Base-by-base conservation (phyloP, 1,139 yeast species). In the Debaryomyces robertsiae region DNA sequence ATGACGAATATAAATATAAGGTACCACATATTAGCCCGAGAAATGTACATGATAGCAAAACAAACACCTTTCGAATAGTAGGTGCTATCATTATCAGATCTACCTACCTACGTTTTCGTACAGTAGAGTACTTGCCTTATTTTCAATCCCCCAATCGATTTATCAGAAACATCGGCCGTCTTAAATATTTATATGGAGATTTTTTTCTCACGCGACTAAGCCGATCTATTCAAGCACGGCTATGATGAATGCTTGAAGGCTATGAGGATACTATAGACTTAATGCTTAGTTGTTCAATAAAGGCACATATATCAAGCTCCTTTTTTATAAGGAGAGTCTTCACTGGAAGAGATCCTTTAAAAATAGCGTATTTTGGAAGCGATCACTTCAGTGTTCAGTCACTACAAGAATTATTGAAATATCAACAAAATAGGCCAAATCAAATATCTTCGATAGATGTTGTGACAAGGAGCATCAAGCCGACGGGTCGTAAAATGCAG, bases 281-380 rank as follows among this genome's bases (percentile, higher is more conserved):
- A 15, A 33, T 27, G 27, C 14, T 32, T 16, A 16, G n/a, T 15
- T 13, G 10, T 3, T 25, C 11, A 24, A 33, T 10, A 4, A 18
- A 25, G 9, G 7, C 19, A 18, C 9, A 25, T 6, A n/a, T 24
- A 4, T n/a, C n/a, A 15, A 25, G 10, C 10, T 4, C 16, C n/a
- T 15, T 30, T 15, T 10, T 14, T 17, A 11, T 10, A 33, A 25
- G 30, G 27, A 25, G n/a, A n/a, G 9, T 16, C 3, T n/a, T 13
- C 17, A 33, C 36, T 23, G 30, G 25, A 16, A 33, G 25, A 14
- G 22, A 27, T 9, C 48, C 43, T 2, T 39, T 56, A 17, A 46
- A 52, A 34, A 67, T 84, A 14, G 82, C 88, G 5, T 87, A 82
- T 56, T 90, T 91, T 60, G 97, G 97, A 1, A 79, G 93, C 4